Evolutionary conservation across 345 rosid genomes (phyloP).

Genomic region (Xanthoceras sorbifolium): DNA sequence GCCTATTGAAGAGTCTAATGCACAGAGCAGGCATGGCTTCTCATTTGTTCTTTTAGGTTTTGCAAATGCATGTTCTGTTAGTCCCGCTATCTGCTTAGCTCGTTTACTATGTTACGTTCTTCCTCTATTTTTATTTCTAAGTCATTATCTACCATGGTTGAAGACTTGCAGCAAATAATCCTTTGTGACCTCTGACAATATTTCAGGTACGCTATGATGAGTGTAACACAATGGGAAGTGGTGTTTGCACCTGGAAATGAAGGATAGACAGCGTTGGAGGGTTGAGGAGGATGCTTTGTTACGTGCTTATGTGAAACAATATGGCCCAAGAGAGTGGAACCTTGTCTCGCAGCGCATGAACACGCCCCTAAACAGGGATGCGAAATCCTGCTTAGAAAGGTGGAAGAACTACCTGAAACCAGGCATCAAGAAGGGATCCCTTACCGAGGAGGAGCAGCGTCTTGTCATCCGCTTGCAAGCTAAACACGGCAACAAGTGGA

Average conservation of each 20-base stretch:
- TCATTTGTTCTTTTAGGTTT: background rate
- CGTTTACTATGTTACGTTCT: background rate
- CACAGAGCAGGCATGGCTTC: background rate
- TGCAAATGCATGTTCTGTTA: background rate
- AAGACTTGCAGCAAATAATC: background rate
- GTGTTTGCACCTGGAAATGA: conserved; percentile 75
- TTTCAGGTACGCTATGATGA: conserved; percentile 58
- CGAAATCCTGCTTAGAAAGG: conserved; percentile 93
- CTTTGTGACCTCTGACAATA: too few species aligned
- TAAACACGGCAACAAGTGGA: conserved; percentile 99
- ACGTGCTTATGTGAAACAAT: conserved; percentile 86
- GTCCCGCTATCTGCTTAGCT: background rate
- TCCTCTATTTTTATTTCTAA: background rate
- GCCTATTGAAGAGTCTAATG: background rate
- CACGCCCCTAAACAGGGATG: conserved; percentile 79
- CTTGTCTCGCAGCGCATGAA: conserved; percentile 93
- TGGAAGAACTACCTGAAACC: conserved; percentile 99
- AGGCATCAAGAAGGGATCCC: conserved; percentile 95
- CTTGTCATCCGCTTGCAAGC: conserved; percentile 91
- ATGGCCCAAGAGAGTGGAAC: conserved; percentile 96
- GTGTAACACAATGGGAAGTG: conserved; percentile 60
- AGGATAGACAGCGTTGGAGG: conserved; percentile 99
- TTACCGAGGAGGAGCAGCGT: conserved; percentile 86
- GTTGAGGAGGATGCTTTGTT: conserved; percentile 93
- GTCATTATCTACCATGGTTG: background rate